Evolutionary conservation across 768 basidiomycete genomes (phyloP), one percentile per base, ranked within the genome.

Genomic region (Xanthoconium stramineum): DNA sequence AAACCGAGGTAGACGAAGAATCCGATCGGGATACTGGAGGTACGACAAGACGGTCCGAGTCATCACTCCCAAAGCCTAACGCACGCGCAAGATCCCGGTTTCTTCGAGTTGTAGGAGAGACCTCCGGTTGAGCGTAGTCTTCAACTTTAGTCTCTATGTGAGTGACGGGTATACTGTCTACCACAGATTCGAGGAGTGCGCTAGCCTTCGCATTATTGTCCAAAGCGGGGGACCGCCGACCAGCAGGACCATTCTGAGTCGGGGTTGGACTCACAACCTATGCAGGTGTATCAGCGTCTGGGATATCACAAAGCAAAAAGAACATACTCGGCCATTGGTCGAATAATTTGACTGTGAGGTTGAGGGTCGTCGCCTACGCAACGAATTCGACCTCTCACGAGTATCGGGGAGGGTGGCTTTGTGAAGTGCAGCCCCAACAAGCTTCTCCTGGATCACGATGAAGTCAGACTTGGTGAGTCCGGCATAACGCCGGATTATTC

Each of bases 301-400:
- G 35, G 46, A 46, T 42, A 10, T 33, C 19, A 44, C 19, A 53
- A 55, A 38, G 29, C 3, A 24, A 55, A 24, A 46, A 46, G 35
- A 13, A 66, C 75, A 45, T 57, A 80, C 79, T 52, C 80, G 77
- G n/a, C 80, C 81, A 52, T 75, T 79, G 44, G 72, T 72, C 1
- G 85, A 85, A 64, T 89, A 86, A 63, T 83, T 86, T 12, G 89
- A 88, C 70, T 91, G 89, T n/a, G 90, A 89, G 14, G 87, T 89
- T 1, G 89, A 91, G 12, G 88, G 89, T 38, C 89, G 78, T 48
- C 91, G 80, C 59, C 83, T 82, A 53, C 89, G 79, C 61, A 89
- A 74, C n/a, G 89, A 91, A 50, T 83, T 84, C 0, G 80, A 75
- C 45, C 89, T 83, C 61, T 84, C 82, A 12, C 82, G 82, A 38